Base-by-base conservation (phyloP, 805 yeast species). In the Starmera amethionina region DNA sequence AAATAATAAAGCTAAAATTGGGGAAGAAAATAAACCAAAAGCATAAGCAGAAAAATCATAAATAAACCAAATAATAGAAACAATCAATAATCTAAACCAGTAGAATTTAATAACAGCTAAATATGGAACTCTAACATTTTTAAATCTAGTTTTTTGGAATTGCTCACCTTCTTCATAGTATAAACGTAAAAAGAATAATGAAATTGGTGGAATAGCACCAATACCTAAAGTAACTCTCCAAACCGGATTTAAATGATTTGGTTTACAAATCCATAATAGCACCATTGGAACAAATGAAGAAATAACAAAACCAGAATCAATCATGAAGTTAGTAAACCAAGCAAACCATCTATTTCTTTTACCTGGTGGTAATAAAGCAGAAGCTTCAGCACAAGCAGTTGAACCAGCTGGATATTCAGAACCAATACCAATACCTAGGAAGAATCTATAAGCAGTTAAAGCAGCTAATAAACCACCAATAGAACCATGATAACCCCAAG, bases 321-420 rank as follows among this genome's bases (percentile, higher is more conserved):
- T 89, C 84, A 82, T 82, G 53, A 75, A 71, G 60, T 88, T 83
- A 34, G 97, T 88, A 62, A 88, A 89, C 84, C 88, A 78, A 41
- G 79, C 73, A 55, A 89, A 88, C 70, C 82, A 88, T 59, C 96
- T 73, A 65, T 89, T 87, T 67, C 97, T 81, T 44, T 73, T 71
- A 42, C 95, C 95, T n/a, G 77, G 70, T 14, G 89, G 84, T 50
- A 88, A 65, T 46, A 75, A 64, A 42, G 83, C 79, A 36, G 94
- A 78, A 32, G 94, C 93, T 62, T 89, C 97, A 27, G 96, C 88
- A 50, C 94, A 86, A 31, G 95, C 94, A 15, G 89, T 90, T 8
- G 95, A 82, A 35, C 96, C 89, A 12, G 94, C 82, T 36, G 96
- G 96, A 57, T 89, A 89, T 63, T 89, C 97, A 38, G 94, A 89